These are phyloP conservation scores for Xerocomellus dryophilus DNA, from an alignment of 768 basidiomycete species.

Conservation along the genomic window DNA sequence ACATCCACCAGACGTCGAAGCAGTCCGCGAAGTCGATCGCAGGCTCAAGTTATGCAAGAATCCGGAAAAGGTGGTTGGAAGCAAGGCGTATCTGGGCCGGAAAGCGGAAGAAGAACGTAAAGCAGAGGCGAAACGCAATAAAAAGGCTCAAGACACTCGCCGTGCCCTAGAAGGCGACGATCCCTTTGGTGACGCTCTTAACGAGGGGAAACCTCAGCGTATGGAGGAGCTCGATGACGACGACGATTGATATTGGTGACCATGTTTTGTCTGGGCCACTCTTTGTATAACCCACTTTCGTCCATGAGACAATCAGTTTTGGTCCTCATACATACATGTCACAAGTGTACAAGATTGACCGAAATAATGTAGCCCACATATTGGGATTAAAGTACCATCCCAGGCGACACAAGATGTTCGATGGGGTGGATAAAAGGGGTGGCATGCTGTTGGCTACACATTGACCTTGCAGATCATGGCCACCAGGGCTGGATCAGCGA, in stretches of 20 bases:
- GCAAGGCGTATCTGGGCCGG: constrained; percentile 70
- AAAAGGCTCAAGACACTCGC: constrained; percentile 52
- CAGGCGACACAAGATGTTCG: constrained; percentile 24
- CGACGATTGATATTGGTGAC: constrained; percentile 36
- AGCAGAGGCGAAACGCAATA: constrained; percentile 65
- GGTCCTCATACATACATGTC: not conserved
- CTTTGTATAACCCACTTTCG: not conserved
- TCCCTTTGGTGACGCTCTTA: constrained; percentile 65
- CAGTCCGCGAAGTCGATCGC: constrained; percentile 86
- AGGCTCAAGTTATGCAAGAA: constrained; percentile 88
- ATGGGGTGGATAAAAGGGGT: constrained; percentile 17
- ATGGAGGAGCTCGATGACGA: constrained; percentile 43
- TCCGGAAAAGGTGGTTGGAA: constrained; percentile 93
- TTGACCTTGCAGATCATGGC: constrained; percentile 56
- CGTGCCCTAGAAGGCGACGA: constrained; percentile 51
- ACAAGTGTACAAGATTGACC: constrained; percentile 1
- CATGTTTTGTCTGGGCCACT: not conserved
- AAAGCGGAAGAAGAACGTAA: constrained; percentile 69
- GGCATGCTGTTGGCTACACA: constrained; percentile 53
- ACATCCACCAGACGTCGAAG: constrained; percentile 70
- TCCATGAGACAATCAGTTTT: not conserved
- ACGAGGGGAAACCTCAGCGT: constrained; percentile 30
- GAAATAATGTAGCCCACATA: constrained; percentile 23
- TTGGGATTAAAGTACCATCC: constrained; percentile 9
- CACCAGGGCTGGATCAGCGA: constrained; percentile 35